Conservation (phyloP, 495 filamentous ascomycete genomes). For the Hypomontagnella submonticulosa region DNA sequence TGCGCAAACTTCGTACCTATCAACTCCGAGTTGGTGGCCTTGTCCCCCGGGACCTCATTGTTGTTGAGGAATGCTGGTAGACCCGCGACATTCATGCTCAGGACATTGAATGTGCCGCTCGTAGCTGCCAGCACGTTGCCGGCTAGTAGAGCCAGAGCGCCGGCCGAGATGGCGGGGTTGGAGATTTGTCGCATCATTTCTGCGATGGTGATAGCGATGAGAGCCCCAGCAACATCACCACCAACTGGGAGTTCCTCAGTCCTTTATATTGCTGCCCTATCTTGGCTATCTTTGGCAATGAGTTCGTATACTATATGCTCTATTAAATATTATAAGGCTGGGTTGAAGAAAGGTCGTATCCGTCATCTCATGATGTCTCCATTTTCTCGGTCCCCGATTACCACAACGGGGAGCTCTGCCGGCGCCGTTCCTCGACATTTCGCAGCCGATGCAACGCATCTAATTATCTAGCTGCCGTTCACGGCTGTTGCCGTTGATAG, state of each 20-base stretch:
- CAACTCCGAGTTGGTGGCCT: slow-evolving; percentile 58
- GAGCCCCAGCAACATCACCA: not conserved
- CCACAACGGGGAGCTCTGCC: slow-evolving; percentile 36
- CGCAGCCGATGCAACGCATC: slow-evolving; percentile 35
- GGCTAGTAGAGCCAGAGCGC: slow-evolving; percentile 9
- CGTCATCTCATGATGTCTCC: slow-evolving; percentile 28
- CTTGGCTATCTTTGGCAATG: slow-evolving; percentile 10
- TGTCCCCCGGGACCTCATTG: slow-evolving; percentile 65
- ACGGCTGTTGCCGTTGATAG: slow-evolving; percentile 11
- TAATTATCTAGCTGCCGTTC: slow-evolving; percentile 23
- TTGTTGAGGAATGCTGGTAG: slow-evolving; percentile 63
- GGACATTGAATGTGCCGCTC: slow-evolving; percentile 59
- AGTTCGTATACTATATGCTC: slow-evolving; percentile 7
- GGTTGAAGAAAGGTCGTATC: slow-evolving; percentile 25
- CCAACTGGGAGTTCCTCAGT: not conserved
- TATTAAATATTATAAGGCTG: slow-evolving; percentile 14
- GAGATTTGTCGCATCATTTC: slow-evolving; percentile 30
- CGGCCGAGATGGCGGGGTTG: slow-evolving; percentile 25
- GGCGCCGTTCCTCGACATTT: slow-evolving; percentile 16
- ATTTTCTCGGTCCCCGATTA: slow-evolving; percentile 35
- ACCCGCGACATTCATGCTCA: slow-evolving; percentile 71
- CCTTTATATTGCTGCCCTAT: slow-evolving; percentile 22
- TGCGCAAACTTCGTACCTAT: slow-evolving; percentile 62
- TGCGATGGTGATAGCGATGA: slow-evolving; percentile 16
- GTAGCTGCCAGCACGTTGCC: slow-evolving; percentile 32